Percentiles rank a stretch among this genome's conserved stretches.
These are phyloP conservation scores for Globisporangium uncinulatum DNA, from an alignment of 352 stramenopile genomes.

Conservation along the genomic window DNA sequence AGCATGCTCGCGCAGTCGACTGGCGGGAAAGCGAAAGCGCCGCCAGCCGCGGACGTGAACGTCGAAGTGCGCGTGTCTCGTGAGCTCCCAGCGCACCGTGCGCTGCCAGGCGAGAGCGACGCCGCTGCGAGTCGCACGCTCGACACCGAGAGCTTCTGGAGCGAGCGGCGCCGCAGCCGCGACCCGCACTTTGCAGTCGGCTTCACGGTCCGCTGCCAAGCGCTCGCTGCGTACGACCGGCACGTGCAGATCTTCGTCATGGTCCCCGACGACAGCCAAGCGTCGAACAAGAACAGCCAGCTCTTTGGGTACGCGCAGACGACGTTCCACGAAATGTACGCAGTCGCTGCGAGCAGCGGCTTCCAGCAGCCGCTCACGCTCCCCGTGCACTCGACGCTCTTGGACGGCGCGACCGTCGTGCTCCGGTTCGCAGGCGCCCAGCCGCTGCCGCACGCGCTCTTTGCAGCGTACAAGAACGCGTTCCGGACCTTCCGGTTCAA, in stretches of 20 bases:
- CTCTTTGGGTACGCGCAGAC: constrained; percentile 67
- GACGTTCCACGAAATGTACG: constrained; percentile 77
- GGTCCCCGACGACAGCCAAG: constrained; percentile 66
- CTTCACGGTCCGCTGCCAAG: constrained; percentile 50
- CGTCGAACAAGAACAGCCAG: constrained; percentile 56
- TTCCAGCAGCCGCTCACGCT: constrained; percentile 60
- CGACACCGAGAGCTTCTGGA: constrained; percentile 62
- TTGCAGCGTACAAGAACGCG: constrained; percentile 36
- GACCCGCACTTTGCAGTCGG: constrained; percentile 66
- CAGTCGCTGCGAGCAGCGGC: constrained; percentile 50
- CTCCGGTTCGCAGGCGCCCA: constrained; percentile 51
- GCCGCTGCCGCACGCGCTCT: constrained; percentile 43
- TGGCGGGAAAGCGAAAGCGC: constrained; percentile 29
- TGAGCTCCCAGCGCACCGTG: constrained; percentile 31
- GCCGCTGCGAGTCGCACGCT: constrained; percentile 13
- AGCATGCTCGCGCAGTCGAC: constrained; percentile 54
- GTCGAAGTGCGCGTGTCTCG: constrained; percentile 56
- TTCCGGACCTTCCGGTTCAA: constrained; percentile 60
- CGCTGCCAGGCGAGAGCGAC: neutral
- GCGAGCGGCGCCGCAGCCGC: constrained; percentile 53
- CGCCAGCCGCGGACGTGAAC: constrained; percentile 50
- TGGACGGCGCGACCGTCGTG: constrained; percentile 55
- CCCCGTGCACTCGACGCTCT: constrained; percentile 54
- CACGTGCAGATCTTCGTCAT: constrained; percentile 76
- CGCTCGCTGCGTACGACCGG: constrained; percentile 39